A percentile compares a stretch with the other conserved stretches of the same genome.
Conservation (phyloP, 2,329 filamentous ascomycete genomes). For the Xylariales sp. region DNA sequence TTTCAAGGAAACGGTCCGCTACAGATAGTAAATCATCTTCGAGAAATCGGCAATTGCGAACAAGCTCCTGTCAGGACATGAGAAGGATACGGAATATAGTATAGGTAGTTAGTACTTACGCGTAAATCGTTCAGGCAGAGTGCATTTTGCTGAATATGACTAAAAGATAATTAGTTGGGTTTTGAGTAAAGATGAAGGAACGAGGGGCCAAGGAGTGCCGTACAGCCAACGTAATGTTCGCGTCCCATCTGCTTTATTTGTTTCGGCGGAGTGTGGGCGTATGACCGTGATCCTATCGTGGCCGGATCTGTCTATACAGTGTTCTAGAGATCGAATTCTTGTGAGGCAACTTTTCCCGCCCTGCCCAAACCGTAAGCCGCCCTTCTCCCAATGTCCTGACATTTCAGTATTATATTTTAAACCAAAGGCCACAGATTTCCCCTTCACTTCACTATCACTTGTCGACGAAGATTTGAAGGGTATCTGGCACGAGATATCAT, state of each 20-base stretch:
- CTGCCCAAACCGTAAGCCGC: background rate
- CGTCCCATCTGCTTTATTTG: background rate
- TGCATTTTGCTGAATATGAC: slow-evolving; percentile 24
- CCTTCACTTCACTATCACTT: background rate
- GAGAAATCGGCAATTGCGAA: slow-evolving; percentile 18
- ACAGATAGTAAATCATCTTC: slow-evolving; percentile 20
- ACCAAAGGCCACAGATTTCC: background rate
- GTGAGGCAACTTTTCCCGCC: slow-evolving; percentile 15
- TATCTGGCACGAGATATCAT: slow-evolving; percentile 23
- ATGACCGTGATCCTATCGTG: slow-evolving; percentile 33
- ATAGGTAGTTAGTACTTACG: slow-evolving; percentile 1
- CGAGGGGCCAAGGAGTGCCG: background rate
- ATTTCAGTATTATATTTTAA: background rate
- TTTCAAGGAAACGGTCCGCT: slow-evolving; percentile 22
- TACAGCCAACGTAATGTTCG: slow-evolving; percentile 30
- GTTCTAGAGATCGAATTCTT: slow-evolving; percentile 25
- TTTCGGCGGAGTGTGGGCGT: background rate
- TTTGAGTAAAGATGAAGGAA: background rate
- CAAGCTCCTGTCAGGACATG: slow-evolving; percentile 11
- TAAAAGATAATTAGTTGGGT: background rate
- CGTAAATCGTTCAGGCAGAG: slow-evolving; percentile 25
- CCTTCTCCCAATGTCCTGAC: background rate
- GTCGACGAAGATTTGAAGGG: slow-evolving; percentile 10
- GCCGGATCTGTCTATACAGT: slow-evolving; percentile 23
- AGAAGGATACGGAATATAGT: background rate